A percentile compares a stretch with the other conserved stretches of the same genome.
Conservation (phyloP, 345 rosid species). For the Barbarea vulgaris region DNA sequence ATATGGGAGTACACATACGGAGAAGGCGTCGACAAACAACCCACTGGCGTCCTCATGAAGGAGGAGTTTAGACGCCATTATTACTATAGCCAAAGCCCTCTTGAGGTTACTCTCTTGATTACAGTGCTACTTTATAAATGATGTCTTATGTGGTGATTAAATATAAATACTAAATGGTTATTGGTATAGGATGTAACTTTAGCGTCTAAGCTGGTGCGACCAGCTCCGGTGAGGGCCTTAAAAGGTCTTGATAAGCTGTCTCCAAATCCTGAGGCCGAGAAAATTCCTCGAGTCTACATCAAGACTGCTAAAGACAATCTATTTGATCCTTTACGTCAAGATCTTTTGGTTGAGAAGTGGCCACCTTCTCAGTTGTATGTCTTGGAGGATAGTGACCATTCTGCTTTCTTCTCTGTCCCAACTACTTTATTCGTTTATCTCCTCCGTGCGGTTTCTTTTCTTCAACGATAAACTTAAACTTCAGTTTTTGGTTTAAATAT, state of each 20-base stretch:
- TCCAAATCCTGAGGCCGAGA: slow-evolving; percentile 37
- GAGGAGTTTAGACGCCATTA: slow-evolving; percentile 29
- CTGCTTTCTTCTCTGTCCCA: slow-evolving; percentile 48
- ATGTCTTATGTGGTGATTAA: neutral
- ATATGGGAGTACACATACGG: slow-evolving; percentile 34
- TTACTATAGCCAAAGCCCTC: slow-evolving; percentile 44
- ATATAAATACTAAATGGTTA: neutral
- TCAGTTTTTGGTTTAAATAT: too few species aligned
- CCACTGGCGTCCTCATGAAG: slow-evolving; percentile 39
- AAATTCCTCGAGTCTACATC: slow-evolving; percentile 41
- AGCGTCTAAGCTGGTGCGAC: slow-evolving; percentile 39
- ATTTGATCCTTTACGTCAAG: slow-evolving; percentile 27
- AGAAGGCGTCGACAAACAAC: slow-evolving; percentile 41
- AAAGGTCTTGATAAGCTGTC: neutral
- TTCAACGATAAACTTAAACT: neutral
- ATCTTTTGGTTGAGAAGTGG: slow-evolving; percentile 42
- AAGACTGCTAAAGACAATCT: slow-evolving; percentile 42
- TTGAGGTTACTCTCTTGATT: slow-evolving; percentile 36
- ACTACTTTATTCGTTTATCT: slow-evolving; percentile 37
- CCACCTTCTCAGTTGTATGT: slow-evolving; percentile 45
- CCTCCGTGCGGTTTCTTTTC: slow-evolving; percentile 36
- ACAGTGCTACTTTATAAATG: neutral
- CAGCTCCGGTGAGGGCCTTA: slow-evolving; percentile 40
- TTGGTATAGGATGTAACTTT: slow-evolving; percentile 37
- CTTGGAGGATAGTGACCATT: slow-evolving; percentile 45